Conservation (phyloP, 352 stramenopile genomes). For the Globisporangium cylindrosporum region DNA sequence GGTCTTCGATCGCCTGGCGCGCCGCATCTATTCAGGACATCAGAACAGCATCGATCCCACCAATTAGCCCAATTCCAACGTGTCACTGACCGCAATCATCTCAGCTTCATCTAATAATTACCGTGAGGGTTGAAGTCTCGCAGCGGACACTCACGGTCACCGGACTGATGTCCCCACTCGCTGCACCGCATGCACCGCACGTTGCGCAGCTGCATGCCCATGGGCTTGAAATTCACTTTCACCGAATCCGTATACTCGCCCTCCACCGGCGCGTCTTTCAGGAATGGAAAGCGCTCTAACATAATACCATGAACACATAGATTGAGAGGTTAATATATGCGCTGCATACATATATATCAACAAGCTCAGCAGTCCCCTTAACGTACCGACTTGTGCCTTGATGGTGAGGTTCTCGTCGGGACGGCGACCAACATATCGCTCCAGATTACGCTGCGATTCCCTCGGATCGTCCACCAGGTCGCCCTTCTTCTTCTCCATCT, state of each 20-base stretch:
- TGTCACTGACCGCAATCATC: no score
- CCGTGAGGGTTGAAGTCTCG: slow-evolving; percentile 73
- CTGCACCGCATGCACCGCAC: slow-evolving; percentile 79
- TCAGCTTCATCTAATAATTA: slow-evolving; percentile 8
- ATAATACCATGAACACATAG: background rate
- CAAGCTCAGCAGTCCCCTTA: background rate
- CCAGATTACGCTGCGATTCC: slow-evolving; percentile 45
- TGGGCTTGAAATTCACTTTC: slow-evolving; percentile 85
- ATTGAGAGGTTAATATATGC: background rate
- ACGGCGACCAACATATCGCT: slow-evolving; percentile 68
- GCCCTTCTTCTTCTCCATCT: slow-evolving; percentile 36
- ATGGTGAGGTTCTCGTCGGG: slow-evolving; percentile 74
- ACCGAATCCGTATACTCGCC: slow-evolving; percentile 79
- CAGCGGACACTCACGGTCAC: slow-evolving; percentile 78
- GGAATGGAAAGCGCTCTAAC: slow-evolving; percentile 80
- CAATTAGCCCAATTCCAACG: background rate
- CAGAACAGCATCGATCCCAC: background rate
- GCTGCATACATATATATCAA: background rate
- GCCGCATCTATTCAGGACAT: slow-evolving; percentile 47
- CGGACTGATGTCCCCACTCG: slow-evolving; percentile 82
- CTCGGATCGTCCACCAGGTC: slow-evolving; percentile 12
- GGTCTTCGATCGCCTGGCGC: slow-evolving; percentile 68
- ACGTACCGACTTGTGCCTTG: slow-evolving; percentile 67
- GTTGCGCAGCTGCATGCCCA: slow-evolving; percentile 82
- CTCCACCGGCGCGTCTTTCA: slow-evolving; percentile 87